Evolutionary conservation across 495 filamentous ascomycete genomes (phyloP), one percentile per base, ranked within the genome.

Genomic region (Chaetomium cochliodes): DNA sequence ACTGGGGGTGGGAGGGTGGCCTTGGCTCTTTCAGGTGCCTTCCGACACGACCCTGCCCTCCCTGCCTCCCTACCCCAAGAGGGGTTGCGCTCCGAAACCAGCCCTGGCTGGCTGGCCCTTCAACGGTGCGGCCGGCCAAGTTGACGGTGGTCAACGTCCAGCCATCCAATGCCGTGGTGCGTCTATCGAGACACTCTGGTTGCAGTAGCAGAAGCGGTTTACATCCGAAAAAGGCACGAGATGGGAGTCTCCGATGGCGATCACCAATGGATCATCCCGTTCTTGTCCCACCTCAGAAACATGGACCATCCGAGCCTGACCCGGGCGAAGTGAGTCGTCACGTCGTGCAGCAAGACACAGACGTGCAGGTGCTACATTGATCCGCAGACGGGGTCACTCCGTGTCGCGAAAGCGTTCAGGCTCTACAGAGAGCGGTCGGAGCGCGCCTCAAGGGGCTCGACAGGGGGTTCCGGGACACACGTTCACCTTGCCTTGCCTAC

Each of bases 1-100:
- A 23, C 23, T 30, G 52, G 51, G 22, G 37, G 67, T 63, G 13
- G 47, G 20, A 28, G 55, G 62, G 39, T 52, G n/a, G 63, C 33
- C 63, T 72, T 67, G 68, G 65, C 71, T 56, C 53, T 44, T 64
- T 62, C 44, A 55, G 46, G 13, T 64, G n/a, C 46, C 65, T 55
- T 68, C 63, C 57, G n/a, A 66, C 58, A 66, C 50, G 62, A 58
- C 61, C 49, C 60, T 52, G 62, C 9, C n/a, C n/a, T n/a, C n/a
- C n/a, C n/a, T n/a, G n/a, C n/a, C n/a, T 64, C 64, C 28, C 28
- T 30, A 3, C 3, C 2, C 28, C 66, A 64, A 55, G 64, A 62
- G 60, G 64, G 65, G 63, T 63, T 61, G 37, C 50, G 42, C 52
- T 65, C 70, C 59, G 66, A 70, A 41, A 64, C 59, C 33, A 56